Evolutionary conservation across 2,329 filamentous ascomycete species (phyloP).

Genomic region (Botrytis elliptica): DNA sequence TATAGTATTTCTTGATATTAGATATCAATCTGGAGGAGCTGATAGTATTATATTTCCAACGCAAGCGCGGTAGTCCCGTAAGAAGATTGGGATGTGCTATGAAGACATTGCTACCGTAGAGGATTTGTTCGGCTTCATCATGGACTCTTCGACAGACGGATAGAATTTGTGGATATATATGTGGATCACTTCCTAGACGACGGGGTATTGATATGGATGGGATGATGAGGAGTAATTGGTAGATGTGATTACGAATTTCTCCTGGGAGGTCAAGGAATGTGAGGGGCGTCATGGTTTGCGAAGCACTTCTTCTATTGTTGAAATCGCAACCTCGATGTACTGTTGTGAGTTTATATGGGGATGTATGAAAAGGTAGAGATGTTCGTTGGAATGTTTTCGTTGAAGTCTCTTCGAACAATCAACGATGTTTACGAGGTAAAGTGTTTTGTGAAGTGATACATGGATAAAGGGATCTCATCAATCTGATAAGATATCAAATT

Average conservation of each 20-base stretch:
- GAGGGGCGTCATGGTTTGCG: slow-evolving; percentile 23
- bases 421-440: not conserved
- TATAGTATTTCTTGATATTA: slow-evolving; percentile 45
- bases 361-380: too few species aligned
- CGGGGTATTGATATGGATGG: slow-evolving; percentile 27
- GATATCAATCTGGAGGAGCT: slow-evolving; percentile 35
- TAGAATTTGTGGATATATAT: slow-evolving; percentile 39
- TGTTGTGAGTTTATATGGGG: not conserved
- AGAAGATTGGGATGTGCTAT: slow-evolving; percentile 49
- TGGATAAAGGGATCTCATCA: not conserved
- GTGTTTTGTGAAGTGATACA: not conserved
- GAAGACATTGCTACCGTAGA: slow-evolving; percentile 52
- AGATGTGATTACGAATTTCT: slow-evolving; percentile 62
- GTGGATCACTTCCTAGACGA: slow-evolving; percentile 25
- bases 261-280: slow-evolving; percentile 48
- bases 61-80: slow-evolving; percentile 45
- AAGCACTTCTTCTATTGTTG: not conserved
- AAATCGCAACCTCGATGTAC: not conserved
- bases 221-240: slow-evolving; percentile 35
- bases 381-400: not conserved
- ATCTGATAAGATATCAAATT: not conserved
- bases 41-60: slow-evolving; percentile 40
- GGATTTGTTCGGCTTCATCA: slow-evolving; percentile 40
- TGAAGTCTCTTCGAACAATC: not conserved
- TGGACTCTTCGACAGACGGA: slow-evolving; percentile 28